Percentiles rank a stretch among this genome's conserved stretches.
phyloP scores from a whole-genome alignment of 257 asterid species.

The Scutellaria baicalensis region DNA sequence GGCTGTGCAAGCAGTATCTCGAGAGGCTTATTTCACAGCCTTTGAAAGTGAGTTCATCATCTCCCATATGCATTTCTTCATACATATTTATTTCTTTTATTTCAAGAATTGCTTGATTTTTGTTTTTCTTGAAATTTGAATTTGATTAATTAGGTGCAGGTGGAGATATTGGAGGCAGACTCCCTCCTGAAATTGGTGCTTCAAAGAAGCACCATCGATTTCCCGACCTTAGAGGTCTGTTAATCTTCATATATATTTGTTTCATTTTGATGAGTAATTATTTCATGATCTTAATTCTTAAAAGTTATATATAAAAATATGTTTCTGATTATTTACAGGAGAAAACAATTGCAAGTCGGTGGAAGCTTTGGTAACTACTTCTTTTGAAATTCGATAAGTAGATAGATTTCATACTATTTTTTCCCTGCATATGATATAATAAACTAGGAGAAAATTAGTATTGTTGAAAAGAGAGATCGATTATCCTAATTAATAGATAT shows the following conservation, averaged over 20 bases:
- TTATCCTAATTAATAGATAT: too few species aligned
- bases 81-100: neutral
- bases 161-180: conserved; percentile 28
- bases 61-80: neutral
- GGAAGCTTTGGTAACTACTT: conserved; percentile 59
- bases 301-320: too few species aligned
- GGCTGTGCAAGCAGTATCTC: conserved; percentile 79
- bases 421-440: neutral
- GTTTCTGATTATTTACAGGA: too few species aligned
- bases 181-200: conserved; percentile 46
- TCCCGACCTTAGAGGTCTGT: conserved; percentile 59
- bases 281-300: too few species aligned
- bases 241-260: too few species aligned
- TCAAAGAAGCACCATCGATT: conserved; percentile 48
- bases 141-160: conserved; percentile 36
- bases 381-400: neutral
- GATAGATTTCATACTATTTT: neutral
- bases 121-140: neutral
- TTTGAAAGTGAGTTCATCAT: conserved; percentile 44
- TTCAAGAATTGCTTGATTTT: neutral
- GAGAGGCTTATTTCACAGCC: conserved; percentile 71
- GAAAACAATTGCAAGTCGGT: conserved; percentile 54
- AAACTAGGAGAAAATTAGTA: neutral
- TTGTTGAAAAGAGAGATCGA: neutral
- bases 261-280: too few species aligned